Evolutionary conservation across 805 yeast genomes (phyloP), one percentile per base, ranked within the genome.

Genomic region (Pichia gijzeniarum): DNA sequence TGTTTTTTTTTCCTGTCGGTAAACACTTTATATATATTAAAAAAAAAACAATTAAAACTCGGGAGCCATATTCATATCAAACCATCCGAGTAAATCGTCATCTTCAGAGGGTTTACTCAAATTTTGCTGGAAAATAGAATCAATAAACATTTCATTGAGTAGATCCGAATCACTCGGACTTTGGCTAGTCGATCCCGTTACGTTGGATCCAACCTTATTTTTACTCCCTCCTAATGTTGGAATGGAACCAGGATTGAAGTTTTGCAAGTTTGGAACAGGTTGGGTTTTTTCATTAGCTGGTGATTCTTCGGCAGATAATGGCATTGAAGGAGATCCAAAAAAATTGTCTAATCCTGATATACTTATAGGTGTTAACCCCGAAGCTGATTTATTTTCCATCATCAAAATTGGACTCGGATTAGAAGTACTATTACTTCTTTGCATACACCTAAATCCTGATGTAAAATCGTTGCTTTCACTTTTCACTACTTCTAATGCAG

Each of bases 11-110:
- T 7, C 28, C 28, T 10, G 28, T 25, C n/a, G n/a, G n/a, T 25
- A 25, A 25, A 10, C 10, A 25, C 6, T 25, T 10, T 25, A 25
- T 10, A 25, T 25, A 25, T 7, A 25, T 25, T 25, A 12, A 7
- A 7, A 9, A 30, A 9, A 30, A 20, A 16, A 16, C 19, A 27
- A 33, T 62, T 51, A 77, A 56, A 79, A 78, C 49, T 76, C 82
- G 0, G 81, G 82, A 3, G 77, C 79, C 82, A 76, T 77, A 56
- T 83, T 83, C 61, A 80, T 79, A 60, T 87, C 95, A 69, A 90
- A 85, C 96, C 96, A 90, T 12, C 97, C 97, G 39, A 90, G 68
- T 57, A 90, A 84, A 60, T 90, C 97, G 58, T 90, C 97, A 38
- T 73, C 75, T 58, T 86, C 89, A 59, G 82, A 74, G 27, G 88